Conservation (phyloP, 2,329 filamentous ascomycete genomes). For the Didymella keratinophila region DNA sequence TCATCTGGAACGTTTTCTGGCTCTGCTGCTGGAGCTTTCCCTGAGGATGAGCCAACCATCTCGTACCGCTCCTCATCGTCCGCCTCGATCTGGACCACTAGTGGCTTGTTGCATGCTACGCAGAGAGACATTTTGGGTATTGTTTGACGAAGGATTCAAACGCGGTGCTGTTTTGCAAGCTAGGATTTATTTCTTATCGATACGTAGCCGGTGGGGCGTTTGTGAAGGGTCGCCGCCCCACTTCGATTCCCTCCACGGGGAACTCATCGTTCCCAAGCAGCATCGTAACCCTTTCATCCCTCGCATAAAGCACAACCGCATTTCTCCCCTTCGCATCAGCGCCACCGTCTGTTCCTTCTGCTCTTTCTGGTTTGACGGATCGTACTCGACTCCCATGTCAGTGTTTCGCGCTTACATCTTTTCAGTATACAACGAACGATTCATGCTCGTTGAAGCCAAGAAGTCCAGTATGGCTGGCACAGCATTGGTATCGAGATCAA, state of each 20-base stretch:
- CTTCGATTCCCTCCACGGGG: too few species aligned
- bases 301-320: too few species aligned
- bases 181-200: slow-evolving; percentile 15
- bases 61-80: slow-evolving; percentile 51
- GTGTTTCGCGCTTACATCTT: background rate
- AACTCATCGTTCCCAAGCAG: too few species aligned
- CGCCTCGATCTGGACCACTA: slow-evolving; percentile 55
- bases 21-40: slow-evolving; percentile 40
- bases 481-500: background rate
- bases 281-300: background rate
- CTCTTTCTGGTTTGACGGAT: background rate
- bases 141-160: background rate
- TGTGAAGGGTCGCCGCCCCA: background rate
- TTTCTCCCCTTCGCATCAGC: too few species aligned
- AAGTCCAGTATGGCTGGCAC: background rate
- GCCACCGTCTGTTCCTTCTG: background rate
- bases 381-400: background rate
- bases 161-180: slow-evolving; percentile 5
- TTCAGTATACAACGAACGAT: background rate
- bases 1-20: slow-evolving; percentile 70
- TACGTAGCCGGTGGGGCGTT: background rate
- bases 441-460: background rate
- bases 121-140: slow-evolving; percentile 48
- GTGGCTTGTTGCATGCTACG: slow-evolving; percentile 55
- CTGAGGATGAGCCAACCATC: slow-evolving; percentile 43